Percentiles rank a stretch among this genome's conserved stretches.
Evolutionary conservation across 2,329 filamentous ascomycete genomes (phyloP).

Genomic region (Pyricularia sp.): DNA sequence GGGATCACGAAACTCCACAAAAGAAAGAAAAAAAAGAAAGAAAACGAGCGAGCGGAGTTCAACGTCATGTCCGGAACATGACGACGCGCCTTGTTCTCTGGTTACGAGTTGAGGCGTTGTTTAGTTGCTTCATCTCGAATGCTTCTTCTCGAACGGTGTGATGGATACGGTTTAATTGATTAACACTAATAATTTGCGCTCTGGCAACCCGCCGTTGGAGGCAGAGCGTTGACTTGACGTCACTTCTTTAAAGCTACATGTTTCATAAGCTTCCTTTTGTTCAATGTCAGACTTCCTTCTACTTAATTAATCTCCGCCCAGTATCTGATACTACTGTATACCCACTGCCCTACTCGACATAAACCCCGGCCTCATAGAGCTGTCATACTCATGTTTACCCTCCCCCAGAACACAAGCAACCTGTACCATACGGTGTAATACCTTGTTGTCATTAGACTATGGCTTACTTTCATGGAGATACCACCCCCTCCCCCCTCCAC

Average conservation of each 20-base stretch:
- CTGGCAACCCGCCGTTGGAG: not conserved
- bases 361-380: not conserved
- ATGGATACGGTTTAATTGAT: not conserved
- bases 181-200: not conserved
- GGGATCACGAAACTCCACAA: not conserved
- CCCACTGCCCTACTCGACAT: not conserved
- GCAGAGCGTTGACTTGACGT: not conserved
- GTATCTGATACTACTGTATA: not conserved
- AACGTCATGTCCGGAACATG: not conserved
- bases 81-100: not conserved
- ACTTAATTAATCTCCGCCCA: not conserved
- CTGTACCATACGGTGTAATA: not conserved
- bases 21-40: too few species aligned
- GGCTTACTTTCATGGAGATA: not conserved
- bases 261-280: not conserved
- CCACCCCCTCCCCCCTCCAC: not conserved
- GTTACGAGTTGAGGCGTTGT: not conserved
- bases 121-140: not conserved
- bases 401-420: too few species aligned
- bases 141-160: not conserved
- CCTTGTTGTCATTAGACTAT: not conserved
- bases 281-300: not conserved
- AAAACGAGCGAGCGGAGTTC: not conserved
- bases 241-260: not conserved
- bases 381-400: not conserved